A percentile compares a stretch with the other conserved stretches of the same genome.
These are phyloP conservation scores for Allantophomopsis lycopodina DNA, from an alignment of 2,329 filamentous ascomycete species.

Conservation along the genomic window DNA sequence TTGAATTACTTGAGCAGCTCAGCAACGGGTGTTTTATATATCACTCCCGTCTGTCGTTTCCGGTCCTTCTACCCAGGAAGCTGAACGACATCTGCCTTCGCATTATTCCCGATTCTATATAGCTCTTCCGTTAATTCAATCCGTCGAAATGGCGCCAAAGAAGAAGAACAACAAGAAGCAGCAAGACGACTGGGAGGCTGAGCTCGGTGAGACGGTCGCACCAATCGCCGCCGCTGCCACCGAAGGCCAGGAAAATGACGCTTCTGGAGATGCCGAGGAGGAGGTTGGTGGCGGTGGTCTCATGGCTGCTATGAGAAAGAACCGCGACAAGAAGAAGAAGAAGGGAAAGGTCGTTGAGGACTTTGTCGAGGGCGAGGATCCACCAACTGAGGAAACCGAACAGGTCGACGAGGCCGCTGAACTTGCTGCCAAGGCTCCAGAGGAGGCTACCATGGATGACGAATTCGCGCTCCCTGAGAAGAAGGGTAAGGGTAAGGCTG, in stretches of 20 bases:
- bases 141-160: conserved; percentile 65
- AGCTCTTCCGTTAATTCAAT: no score
- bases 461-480: conserved; percentile 67
- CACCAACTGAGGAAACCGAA: conserved; percentile 25
- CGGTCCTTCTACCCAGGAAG: no score
- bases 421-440: conserved; percentile 55
- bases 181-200: conserved; percentile 82
- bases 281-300: conserved; percentile 57
- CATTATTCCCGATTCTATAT: no score
- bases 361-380: conserved; percentile 55
- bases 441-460: conserved; percentile 72
- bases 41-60: no score
- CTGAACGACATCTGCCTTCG: no score
- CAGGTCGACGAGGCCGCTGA: conserved; percentile 18
- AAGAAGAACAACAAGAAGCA: conserved; percentile 86
- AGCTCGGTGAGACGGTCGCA: conserved; percentile 64
- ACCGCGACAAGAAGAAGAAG: conserved; percentile 75
- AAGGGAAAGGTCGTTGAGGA: conserved; percentile 68
- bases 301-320: conserved; percentile 70
- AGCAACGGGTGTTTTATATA: no score
- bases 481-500: conserved; percentile 55
- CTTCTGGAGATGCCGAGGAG: conserved; percentile 32
- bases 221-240: conserved; percentile 38
- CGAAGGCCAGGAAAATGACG: conserved; percentile 29
- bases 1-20: no score